Percentiles rank a stretch among this genome's conserved stretches.
Evolutionary conservation across 2,329 filamentous ascomycete species (phyloP).

Genomic region (Neonectria ditissima): DNA sequence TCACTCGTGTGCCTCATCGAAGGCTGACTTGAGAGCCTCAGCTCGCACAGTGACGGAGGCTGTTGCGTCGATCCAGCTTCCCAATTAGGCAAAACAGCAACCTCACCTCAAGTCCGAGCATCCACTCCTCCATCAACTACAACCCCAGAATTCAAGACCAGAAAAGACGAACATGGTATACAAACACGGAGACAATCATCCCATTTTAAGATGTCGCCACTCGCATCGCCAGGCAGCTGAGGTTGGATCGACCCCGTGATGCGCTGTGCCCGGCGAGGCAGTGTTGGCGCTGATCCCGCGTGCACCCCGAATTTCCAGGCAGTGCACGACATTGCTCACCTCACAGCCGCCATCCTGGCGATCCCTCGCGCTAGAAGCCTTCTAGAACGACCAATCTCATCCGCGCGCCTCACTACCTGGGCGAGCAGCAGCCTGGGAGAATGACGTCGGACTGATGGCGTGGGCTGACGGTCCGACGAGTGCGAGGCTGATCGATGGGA

Average conservation of each 20-base stretch:
- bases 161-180: not conserved
- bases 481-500: not conserved
- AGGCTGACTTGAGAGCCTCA: not conserved
- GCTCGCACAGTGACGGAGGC: not conserved
- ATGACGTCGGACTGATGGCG: not conserved
- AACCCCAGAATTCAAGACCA: not conserved
- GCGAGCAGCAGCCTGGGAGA: not conserved
- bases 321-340: constrained; percentile 2
- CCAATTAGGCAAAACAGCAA: not conserved
- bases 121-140: not conserved
- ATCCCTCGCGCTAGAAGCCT: constrained; percentile 7
- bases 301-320: constrained; percentile 1
- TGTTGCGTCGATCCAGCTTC: not conserved
- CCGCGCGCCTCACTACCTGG: not conserved
- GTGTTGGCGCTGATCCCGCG: not conserved
- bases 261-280: constrained; percentile 2
- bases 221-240: not conserved
- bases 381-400: constrained; percentile 12
- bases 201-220: not conserved
- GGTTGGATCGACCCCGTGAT: not conserved
- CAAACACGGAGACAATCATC: not conserved
- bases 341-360: not conserved
- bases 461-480: not conserved
- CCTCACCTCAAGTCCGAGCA: not conserved
- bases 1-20: not conserved